Evolutionary conservation across 2,329 filamentous ascomycete genomes (phyloP), one percentile per base, ranked within the genome.

Genomic region (Exophiala viscosa): DNA sequence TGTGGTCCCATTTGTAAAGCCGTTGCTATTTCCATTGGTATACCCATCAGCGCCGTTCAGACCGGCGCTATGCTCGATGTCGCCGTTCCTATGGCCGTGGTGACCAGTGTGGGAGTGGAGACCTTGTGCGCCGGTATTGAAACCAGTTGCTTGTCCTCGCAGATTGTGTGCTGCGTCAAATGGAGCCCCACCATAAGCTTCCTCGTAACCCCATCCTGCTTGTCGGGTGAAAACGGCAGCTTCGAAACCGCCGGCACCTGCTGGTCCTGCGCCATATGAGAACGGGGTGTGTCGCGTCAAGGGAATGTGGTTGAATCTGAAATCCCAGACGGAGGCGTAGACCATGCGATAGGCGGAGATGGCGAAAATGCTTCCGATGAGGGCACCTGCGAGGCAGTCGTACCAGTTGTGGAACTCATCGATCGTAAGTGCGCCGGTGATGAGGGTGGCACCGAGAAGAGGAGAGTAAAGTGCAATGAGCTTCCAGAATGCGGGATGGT

Each of bases 371-470:
- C 79, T 83, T 2, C 85, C 86, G 41, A 88, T 86, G 36, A 79
- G 64, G 0, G 78, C 84, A 4, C 85, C 86, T 0, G 82, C 83
- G 0, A 87, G 52, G n/a, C 87, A 73, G 50, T 89, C 86, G 55
- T 88, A 88, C 83, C 84, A 87, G 69, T 89, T 84, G 70, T 90
- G 86, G 65, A 77, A 87, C 65, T 87, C 81, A 59, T 89, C 83
- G 51, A 89, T 87, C 0, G 84, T 87, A 8, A 89, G 70, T 0
- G 84, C 80, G 5, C 85, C 85, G 1, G 79, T 85, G 39, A 90
- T 87, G 2, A 90, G 72, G 2, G 75, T 76, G 0, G 86, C 86
- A 2, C 82, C 84, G 0, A 90, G 79, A 2, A 90, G 69, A 0
- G 87, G 86, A 0, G 81, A 76, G 62, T 85, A 86, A 18, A 82